Percentiles rank a stretch among this genome's conserved stretches.
Evolutionary conservation across 805 yeast species (phyloP).

Genomic region (Wickerhamia fluorescens): DNA sequence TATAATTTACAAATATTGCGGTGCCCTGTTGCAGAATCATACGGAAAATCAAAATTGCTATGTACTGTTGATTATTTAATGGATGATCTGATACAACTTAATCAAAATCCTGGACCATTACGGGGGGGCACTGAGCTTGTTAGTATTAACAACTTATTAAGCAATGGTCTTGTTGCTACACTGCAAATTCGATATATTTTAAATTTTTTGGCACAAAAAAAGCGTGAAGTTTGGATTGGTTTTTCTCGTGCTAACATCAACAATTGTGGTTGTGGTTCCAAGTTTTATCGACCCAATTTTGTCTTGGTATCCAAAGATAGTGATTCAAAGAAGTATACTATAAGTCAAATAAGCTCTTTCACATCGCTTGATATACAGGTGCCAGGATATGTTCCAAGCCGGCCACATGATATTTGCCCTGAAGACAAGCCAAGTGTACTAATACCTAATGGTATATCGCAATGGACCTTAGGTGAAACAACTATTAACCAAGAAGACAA

Average conservation of each 20-base stretch:
- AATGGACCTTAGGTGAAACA: slow-evolving; percentile 5
- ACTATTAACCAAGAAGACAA: background rate
- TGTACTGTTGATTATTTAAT: slow-evolving; percentile 14
- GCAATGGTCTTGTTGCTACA: slow-evolving; percentile 1
- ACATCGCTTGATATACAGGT: slow-evolving; percentile 8
- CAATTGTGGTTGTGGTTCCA: slow-evolving; percentile 34
- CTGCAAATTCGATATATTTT: background rate
- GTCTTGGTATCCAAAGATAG: slow-evolving; percentile 10
- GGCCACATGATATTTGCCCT: slow-evolving; percentile 10
- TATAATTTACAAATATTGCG: slow-evolving; percentile 18
- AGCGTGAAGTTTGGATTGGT: slow-evolving; percentile 35
- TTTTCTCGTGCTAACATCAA: slow-evolving; percentile 35
- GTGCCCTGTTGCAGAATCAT: slow-evolving; percentile 13
- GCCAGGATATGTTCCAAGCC: slow-evolving; percentile 8
- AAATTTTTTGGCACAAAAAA: slow-evolving; percentile 4
- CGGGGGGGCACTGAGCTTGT: slow-evolving; percentile 32
- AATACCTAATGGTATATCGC: slow-evolving; percentile 16
- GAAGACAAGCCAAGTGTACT: slow-evolving; percentile 11
- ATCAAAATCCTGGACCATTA: slow-evolving; percentile 20
- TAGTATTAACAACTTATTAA: slow-evolving; percentile 11
- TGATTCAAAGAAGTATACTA: slow-evolving; percentile 4
- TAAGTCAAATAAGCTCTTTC: slow-evolving; percentile 9
- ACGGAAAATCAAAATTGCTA: background rate
- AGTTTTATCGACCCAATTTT: slow-evolving; percentile 35
- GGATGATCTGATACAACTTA: background rate